phyloP scores from a whole-genome alignment of 2,329 filamentous ascomycete species.

The Fusarium pseudocircinatum region DNA sequence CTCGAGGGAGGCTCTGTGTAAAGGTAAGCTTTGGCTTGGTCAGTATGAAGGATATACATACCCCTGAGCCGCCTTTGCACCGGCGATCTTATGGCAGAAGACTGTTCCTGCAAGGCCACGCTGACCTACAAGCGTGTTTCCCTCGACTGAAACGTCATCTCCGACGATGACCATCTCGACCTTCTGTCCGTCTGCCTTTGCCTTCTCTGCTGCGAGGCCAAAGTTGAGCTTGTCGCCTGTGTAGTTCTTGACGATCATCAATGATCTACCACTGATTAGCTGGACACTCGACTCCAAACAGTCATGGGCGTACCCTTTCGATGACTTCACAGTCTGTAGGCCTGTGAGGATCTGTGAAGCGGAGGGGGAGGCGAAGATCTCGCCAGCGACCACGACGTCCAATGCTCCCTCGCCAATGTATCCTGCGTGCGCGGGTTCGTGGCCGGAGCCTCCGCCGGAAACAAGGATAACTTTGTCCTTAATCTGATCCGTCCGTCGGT shows the following conservation, averaged over 20 bases:
- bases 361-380: constrained; percentile 41
- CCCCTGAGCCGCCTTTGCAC: constrained; percentile 38
- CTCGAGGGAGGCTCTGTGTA: constrained; percentile 25
- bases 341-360: constrained; percentile 37
- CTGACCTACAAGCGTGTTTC: constrained; percentile 37
- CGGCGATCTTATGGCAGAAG: constrained; percentile 40
- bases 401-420: constrained; percentile 39
- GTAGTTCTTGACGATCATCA: constrained; percentile 44
- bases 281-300: neutral
- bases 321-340: constrained; percentile 33
- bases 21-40: constrained; percentile 2
- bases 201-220: constrained; percentile 44
- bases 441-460: constrained; percentile 39
- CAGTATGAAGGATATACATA: neutral
- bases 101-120: constrained; percentile 39
- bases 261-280: constrained; percentile 17
- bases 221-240: constrained; percentile 45
- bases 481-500: constrained; percentile 20
- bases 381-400: constrained; percentile 36
- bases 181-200: constrained; percentile 39
- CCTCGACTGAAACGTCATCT: constrained; percentile 40
- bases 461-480: constrained; percentile 35
- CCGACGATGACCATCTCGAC: constrained; percentile 40
- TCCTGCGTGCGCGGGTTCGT: constrained; percentile 40
- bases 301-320: constrained; percentile 12